These are phyloP conservation scores for Aureobasidium sp. DNA, from an alignment of 2,329 filamentous ascomycete genomes.

Conservation along the genomic window DNA sequence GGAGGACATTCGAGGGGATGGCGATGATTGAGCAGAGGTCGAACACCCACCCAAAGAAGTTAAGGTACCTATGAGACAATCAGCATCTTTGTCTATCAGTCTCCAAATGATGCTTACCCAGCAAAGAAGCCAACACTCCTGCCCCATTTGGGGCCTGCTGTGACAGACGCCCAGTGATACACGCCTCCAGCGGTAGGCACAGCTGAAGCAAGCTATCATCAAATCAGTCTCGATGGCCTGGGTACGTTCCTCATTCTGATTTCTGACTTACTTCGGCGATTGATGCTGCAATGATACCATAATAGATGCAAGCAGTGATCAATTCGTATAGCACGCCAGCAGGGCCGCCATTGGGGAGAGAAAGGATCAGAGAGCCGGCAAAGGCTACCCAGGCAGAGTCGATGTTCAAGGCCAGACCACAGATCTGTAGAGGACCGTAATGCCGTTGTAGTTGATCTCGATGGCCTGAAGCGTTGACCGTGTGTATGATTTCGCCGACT, in stretches of 20 bases:
- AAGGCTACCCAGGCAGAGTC: conserved; percentile 59
- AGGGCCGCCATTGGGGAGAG: conserved; percentile 35
- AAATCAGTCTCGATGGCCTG: background rate
- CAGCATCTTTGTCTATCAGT: background rate
- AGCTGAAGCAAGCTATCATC: conserved; percentile 23
- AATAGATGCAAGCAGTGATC: conserved; percentile 28
- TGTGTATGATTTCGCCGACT: conserved; percentile 29
- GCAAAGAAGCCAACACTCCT: conserved; percentile 28
- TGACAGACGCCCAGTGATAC: conserved; percentile 31
- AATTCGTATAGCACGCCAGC: conserved; percentile 31
- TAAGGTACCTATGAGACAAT: conserved; percentile 29
- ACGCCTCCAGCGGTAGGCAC: conserved; percentile 28
- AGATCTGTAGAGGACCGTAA: conserved; percentile 52
- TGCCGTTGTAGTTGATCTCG: conserved; percentile 55
- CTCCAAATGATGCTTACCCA: background rate
- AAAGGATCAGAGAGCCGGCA: conserved; percentile 52
- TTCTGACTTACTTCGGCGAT: conserved; percentile 20
- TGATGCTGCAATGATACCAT: conserved; percentile 29
- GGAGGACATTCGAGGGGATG: conserved; percentile 51
- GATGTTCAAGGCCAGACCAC: conserved; percentile 47
- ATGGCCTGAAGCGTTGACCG: conserved; percentile 57
- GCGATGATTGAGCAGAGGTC: conserved; percentile 51
- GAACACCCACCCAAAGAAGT: conserved; percentile 55
- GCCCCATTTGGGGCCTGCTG: conserved; percentile 26
- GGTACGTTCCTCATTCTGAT: background rate